Evolutionary conservation across 805 yeast genomes (phyloP), one percentile per base, ranked within the genome.

Genomic region (Candida schatavii): DNA sequence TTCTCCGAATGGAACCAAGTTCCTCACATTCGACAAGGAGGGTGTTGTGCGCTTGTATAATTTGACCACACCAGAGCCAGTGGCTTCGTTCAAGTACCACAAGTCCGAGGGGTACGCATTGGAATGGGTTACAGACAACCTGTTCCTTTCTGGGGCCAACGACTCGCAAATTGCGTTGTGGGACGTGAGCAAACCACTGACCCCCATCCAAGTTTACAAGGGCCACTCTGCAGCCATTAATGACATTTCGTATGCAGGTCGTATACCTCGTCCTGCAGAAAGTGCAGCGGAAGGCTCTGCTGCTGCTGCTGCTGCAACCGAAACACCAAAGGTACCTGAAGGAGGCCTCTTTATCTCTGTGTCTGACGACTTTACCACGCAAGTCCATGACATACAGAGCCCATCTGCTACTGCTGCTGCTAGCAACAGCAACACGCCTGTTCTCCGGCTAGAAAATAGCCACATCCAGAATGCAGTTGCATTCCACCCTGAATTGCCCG

Each of bases 131-230:
- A 61, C 60, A 21, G 68, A 74, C 30, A 28, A 39, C 5, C 61
- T 61, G 45, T 70, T 88, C 23, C 64, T 81, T 10, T 71, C 89
- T 1, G 85, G 87, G 2, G 73, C 88, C 3, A 80, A 77, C 45
- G 95, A 87, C 57, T 61, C 75, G 13, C 75, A 77, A 21, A 77
- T 87, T 33, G 87, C 87, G 0, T 55, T 83, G 30, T 88, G 95
- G 95, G 85, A 84, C 48, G 52, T 77, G 7, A 49, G 60, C 21
- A 58, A 64, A 36, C 64, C 68, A 0, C 49, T 61, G 4, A 58
- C 71, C 3, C 88, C 88, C 13, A 44, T 60, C n/a, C 70, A 66
- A 43, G 62, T 66, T 3, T 77, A 75, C 52, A 66, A 68, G 37
- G 57, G 75, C 5, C 88, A 83, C 56, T 49, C 64, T 3, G 77